Evolutionary conservation across 1,139 yeast genomes (phyloP).

Genomic region (Candida albicans): DNA sequence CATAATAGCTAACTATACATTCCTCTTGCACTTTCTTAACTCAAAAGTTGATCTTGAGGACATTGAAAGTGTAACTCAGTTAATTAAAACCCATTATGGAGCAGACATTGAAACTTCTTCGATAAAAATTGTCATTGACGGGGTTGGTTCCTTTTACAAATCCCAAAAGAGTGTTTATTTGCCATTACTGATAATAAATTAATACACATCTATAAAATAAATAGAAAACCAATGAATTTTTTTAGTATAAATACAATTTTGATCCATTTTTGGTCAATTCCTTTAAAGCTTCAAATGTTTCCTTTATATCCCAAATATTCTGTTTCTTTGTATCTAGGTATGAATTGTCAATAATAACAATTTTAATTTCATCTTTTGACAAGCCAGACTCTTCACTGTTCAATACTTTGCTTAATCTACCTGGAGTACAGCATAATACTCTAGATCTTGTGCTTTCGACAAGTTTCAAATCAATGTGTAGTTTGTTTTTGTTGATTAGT

Average conservation of each 20-base stretch:
- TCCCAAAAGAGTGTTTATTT: slow-evolving; percentile 32
- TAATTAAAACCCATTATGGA: not conserved
- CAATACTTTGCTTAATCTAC: slow-evolving; percentile 56
- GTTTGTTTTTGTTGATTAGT: slow-evolving; percentile 64
- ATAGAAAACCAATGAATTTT: not conserved
- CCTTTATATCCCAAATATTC: slow-evolving; percentile 61
- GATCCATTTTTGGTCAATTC: slow-evolving; percentile 43
- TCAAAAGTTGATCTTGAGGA: slow-evolving; percentile 11
- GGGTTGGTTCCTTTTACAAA: slow-evolving; percentile 31
- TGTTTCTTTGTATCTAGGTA: slow-evolving; percentile 64
- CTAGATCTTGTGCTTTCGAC: slow-evolving; percentile 51
- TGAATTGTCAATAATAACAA: slow-evolving; percentile 61
- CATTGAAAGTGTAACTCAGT: slow-evolving; percentile 3
- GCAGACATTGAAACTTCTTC: slow-evolving; percentile 17
- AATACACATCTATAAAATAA: not conserved
- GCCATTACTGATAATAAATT: slow-evolving; percentile 30
- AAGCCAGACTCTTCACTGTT: slow-evolving; percentile 38
- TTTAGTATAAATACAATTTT: slow-evolving; percentile 51
- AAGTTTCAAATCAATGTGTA: slow-evolving; percentile 56
- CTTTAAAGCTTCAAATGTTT: slow-evolving; percentile 43
- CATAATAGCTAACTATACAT: slow-evolving; percentile 25
- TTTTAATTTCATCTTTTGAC: slow-evolving; percentile 50
- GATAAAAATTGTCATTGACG: slow-evolving; percentile 20
- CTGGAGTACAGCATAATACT: slow-evolving; percentile 65
- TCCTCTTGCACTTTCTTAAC: slow-evolving; percentile 24